Evolutionary conservation across 768 basidiomycete genomes (phyloP), one percentile per base, ranked within the genome.

Genomic region (Tubosaeta brunneosetosa): DNA sequence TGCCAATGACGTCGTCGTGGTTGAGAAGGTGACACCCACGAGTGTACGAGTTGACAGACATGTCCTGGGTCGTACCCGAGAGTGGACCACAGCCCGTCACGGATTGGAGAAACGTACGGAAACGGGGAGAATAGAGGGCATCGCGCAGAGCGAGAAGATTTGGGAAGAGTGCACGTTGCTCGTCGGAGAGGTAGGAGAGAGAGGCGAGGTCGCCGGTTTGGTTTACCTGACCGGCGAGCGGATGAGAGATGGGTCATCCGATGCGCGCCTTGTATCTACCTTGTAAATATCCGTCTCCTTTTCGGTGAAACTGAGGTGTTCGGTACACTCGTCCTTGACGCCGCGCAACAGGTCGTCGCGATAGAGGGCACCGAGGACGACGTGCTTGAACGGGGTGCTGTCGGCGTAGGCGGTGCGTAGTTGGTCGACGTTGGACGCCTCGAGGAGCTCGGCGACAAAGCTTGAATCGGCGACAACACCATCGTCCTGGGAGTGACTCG

Each of bases 241-340:
- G 53, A 51, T 55, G n/a, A 52, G 46, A 31, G 17, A 26, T 8
- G 38, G 22, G 42, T 41, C 19, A 16, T 26, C 42, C 12, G 32
- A 29, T 33, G 14, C 13, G 6, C 19, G 31, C n/a, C 34, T 27
- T 7, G 19, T 40, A n/a, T 4, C 53, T 55, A 88, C 91, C 84
- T 91, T 93, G 82, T 97, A 98, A 59, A 98, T 98, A 65, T 98
- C 95, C 3, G 95, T 98, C 77, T 97, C 91, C 73, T 97, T 98
- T 74, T 93, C 86, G 3, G 87, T 80, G 66, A 94, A 93, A 67
- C 77, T 85, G 55, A 94, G 79, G 63, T 92, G 82, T 47, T 74
- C 71, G 50, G 88, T 70, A 60, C 89, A 91, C 68, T 94, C 92
- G 61, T 92, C 86, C 71, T 90, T 88, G 54, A 92, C 92, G 31